Evolutionary conservation across 176 grass and related monocot genomes (phyloP).

Genomic region (Poa pratensis): DNA sequence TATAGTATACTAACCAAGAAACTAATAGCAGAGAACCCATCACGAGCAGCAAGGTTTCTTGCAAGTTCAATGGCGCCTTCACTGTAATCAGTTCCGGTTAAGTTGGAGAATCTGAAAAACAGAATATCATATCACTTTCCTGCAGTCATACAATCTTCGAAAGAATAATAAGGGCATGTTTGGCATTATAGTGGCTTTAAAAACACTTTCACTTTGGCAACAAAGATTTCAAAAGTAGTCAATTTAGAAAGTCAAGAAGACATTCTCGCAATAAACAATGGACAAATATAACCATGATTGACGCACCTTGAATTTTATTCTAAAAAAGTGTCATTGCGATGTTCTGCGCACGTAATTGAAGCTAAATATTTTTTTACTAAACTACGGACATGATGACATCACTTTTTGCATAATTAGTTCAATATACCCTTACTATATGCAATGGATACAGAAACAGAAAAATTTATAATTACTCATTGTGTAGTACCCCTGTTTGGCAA

Average conservation of each 20-base stretch:
- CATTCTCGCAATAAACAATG: neutral
- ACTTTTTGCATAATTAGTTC: neutral
- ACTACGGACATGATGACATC: neutral
- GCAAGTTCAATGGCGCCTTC: constrained; percentile 94
- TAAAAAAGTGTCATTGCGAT: neutral
- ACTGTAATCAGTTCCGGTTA: constrained; percentile 98
- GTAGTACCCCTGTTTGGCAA: constrained; percentile 87
- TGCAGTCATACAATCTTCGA: constrained; percentile 7
- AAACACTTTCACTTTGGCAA: neutral
- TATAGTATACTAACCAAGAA: constrained; percentile 66
- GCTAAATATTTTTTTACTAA: constrained; percentile 13
- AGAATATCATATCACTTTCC: constrained; percentile 16
- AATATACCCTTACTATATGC: neutral
- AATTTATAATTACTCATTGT: constrained; percentile 6
- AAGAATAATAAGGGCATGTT: neutral
- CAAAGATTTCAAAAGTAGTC: neutral
- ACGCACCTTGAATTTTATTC: neutral
- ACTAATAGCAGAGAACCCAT: constrained; percentile 76
- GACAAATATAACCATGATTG: neutral
- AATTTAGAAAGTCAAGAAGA: constrained; percentile 16
- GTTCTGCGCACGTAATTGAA: neutral
- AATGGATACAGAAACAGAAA: constrained; percentile 18
- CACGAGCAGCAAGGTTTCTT: constrained; percentile 72
- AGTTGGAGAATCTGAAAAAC: constrained; percentile 72
- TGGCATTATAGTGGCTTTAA: neutral